Evolutionary conservation across 2,329 filamentous ascomycete genomes (phyloP).

Genomic region (Trichoderma pleuroti): DNA sequence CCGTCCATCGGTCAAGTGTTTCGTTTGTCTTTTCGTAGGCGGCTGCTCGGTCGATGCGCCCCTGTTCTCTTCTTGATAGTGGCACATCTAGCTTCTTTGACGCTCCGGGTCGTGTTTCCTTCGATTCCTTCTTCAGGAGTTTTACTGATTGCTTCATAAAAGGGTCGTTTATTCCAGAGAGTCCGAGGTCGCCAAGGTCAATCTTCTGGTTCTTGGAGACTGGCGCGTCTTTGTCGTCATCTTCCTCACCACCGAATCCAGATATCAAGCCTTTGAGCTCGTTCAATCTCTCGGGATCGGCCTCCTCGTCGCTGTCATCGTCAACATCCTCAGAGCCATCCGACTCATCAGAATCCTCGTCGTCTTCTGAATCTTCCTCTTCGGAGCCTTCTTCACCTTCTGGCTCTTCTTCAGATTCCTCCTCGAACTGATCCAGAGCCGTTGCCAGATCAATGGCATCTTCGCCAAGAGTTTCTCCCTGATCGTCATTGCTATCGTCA

Average conservation of each 20-base stretch:
- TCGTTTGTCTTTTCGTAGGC: conserved; percentile 91
- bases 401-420: conserved; percentile 47
- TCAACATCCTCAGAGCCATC: conserved; percentile 41
- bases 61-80: conserved; percentile 80
- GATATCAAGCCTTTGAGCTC: conserved; percentile 67
- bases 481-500: conserved; percentile 49
- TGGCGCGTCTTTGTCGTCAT: conserved; percentile 45
- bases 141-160: conserved; percentile 77
- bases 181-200: conserved; percentile 68
- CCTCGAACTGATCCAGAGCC: conserved; percentile 54
- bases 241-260: conserved; percentile 62
- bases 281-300: conserved; percentile 55
- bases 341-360: conserved; percentile 40
- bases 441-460: conserved; percentile 58
- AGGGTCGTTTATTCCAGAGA: conserved; percentile 69
- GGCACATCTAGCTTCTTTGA: conserved; percentile 75
- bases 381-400: conserved; percentile 43
- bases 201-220: conserved; percentile 63
- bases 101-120: conserved; percentile 43
- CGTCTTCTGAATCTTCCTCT: conserved; percentile 42
- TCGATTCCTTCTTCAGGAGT: conserved; percentile 63
- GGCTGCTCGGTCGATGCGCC: conserved; percentile 72
- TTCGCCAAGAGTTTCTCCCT: conserved; percentile 56
- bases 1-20: conserved; percentile 84
- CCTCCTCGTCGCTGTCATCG: conserved; percentile 47